Conservation (phyloP, 192 early-diverging fungal genomes). For the Umbelopsis vinacea region DNA sequence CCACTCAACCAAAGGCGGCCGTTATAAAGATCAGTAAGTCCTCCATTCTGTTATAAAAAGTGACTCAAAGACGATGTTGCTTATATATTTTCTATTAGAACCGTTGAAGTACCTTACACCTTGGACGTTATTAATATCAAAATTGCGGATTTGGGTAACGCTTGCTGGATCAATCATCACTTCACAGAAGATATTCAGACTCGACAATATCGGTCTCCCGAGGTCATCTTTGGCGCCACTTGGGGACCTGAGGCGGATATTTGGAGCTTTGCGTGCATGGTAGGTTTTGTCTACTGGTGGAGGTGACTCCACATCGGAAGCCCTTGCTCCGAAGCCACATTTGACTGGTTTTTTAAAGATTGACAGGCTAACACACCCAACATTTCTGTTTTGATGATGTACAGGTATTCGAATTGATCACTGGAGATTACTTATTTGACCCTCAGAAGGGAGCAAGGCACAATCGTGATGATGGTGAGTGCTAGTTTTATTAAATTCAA, state of each 20-base stretch:
- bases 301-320: background rate
- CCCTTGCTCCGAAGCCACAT: background rate
- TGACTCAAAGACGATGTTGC: background rate
- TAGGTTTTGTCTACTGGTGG: conserved; percentile 33
- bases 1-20: background rate
- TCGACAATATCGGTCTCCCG: conserved; percentile 94
- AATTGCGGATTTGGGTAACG: conserved; percentile 96
- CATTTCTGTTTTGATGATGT: too few species aligned
- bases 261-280: conserved; percentile 94
- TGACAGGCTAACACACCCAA: too few species aligned
- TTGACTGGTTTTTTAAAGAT: background rate
- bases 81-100: background rate
- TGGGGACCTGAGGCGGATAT: conserved; percentile 90
- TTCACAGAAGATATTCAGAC: conserved; percentile 98
- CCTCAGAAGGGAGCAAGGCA: conserved; percentile 83
- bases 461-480: conserved; percentile 87
- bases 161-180: conserved; percentile 95
- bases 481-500: background rate
- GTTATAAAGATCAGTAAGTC: background rate
- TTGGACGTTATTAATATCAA: conserved; percentile 71
- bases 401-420: conserved; percentile 86
- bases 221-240: conserved; percentile 87
- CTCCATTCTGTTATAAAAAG: background rate
- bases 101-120: background rate
- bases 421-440: conserved; percentile 95